phyloP scores from a whole-genome alignment of 805 yeast species.

The Cyberlindnera xishuangbannaensis region DNA sequence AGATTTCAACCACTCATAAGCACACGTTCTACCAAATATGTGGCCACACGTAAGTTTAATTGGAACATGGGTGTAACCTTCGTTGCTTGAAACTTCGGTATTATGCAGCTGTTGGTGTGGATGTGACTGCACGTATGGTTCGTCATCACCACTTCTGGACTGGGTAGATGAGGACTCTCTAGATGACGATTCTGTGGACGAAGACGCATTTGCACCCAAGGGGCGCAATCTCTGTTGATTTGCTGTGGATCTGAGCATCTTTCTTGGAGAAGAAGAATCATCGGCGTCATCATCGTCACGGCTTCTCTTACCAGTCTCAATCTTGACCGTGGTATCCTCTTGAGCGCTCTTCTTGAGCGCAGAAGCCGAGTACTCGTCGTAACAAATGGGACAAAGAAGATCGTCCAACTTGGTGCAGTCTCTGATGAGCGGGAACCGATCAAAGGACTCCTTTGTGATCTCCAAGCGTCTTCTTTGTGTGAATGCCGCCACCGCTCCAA shows the following conservation, averaged over 20 bases:
- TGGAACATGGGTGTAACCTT: constrained; percentile 52
- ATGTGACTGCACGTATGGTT: not conserved
- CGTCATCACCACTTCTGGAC: not conserved
- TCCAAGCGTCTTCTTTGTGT: constrained; percentile 34
- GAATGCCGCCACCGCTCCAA: constrained; percentile 51
- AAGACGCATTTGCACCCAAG: too few relatives aligned
- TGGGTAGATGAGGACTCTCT: too few relatives aligned
- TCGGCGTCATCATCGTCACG: constrained; percentile 19
- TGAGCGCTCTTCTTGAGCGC: not conserved
- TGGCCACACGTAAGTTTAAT: constrained; percentile 81
- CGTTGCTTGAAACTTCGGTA: not conserved
- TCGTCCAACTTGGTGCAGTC: constrained; percentile 28
- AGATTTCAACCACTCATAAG: constrained; percentile 70
- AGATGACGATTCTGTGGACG: too few relatives aligned
- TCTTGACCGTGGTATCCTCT: constrained; percentile 1
- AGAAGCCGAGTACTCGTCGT: constrained; percentile 36
- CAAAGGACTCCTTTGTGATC: constrained; percentile 46
- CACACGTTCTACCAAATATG: constrained; percentile 79
- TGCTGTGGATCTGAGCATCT: too few relatives aligned
- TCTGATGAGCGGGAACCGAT: constrained; percentile 39
- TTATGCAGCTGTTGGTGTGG: not conserved
- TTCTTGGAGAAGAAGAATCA: constrained; percentile 2
- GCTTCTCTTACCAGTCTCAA: constrained; percentile 19
- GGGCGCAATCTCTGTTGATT: too few relatives aligned
- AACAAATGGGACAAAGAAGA: constrained; percentile 57